Evolutionary conservation across 2,329 filamentous ascomycete species (phyloP).

Genomic region (Cytospora piceicola): DNA sequence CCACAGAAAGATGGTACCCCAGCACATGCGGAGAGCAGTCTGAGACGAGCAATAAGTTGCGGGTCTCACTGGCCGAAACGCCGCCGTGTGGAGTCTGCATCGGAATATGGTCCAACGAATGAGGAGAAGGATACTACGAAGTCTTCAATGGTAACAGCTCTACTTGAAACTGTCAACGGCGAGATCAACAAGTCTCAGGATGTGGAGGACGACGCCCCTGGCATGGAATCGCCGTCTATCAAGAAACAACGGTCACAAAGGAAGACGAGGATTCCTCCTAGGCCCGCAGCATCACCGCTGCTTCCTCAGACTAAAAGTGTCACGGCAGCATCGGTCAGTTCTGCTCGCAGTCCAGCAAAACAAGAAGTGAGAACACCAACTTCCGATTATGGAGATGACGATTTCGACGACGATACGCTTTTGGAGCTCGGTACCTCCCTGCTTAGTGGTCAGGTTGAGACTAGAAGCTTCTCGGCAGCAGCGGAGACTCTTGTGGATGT

Average conservation of each 20-base stretch:
- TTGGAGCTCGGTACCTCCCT: constrained; percentile 56
- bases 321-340: constrained; percentile 3
- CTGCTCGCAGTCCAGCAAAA: not conserved
- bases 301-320: constrained; percentile 22
- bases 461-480: constrained; percentile 9
- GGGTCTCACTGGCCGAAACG: constrained; percentile 74
- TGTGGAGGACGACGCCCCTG: constrained; percentile 38
- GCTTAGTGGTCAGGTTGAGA: constrained; percentile 35
- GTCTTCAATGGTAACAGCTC: constrained; percentile 60
- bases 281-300: constrained; percentile 1
- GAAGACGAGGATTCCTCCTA: constrained; percentile 14
- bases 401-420: constrained; percentile 64
- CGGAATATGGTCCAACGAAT: constrained; percentile 34
- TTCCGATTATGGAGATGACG: constrained; percentile 60
- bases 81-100: constrained; percentile 58
- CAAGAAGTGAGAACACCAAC: constrained; percentile 13
- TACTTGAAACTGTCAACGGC: constrained; percentile 68
- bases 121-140: constrained; percentile 51
- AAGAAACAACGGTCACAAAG: constrained; percentile 42
- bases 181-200: constrained; percentile 52
- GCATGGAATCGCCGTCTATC: constrained; percentile 49
- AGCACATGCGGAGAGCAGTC: constrained; percentile 48
- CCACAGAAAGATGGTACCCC: constrained; percentile 50
- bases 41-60: constrained; percentile 71
- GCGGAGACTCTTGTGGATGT: constrained; percentile 14